phyloP scores from a whole-genome alignment of 2,329 filamentous ascomycete species.

The Acephala macrosclerotiorum region DNA sequence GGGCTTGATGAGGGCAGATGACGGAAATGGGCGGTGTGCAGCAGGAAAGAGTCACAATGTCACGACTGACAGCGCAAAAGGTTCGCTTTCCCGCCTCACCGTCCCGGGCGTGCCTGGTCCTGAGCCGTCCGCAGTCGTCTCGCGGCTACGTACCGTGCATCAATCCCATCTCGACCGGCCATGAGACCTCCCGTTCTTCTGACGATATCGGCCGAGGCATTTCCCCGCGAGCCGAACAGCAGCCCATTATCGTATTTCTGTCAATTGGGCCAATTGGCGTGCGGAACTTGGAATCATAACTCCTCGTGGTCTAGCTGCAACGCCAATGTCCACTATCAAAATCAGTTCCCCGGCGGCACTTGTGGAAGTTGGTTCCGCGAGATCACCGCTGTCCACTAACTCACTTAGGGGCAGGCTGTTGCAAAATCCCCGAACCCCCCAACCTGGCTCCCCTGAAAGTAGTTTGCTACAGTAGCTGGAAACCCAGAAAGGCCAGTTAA shows the following conservation, averaged over 20 bases:
- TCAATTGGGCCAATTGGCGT: background rate
- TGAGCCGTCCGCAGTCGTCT: background rate
- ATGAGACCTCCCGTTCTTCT: background rate
- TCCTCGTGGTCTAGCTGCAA: slow-evolving; percentile 4
- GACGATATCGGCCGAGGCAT: background rate
- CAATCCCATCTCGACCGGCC: background rate
- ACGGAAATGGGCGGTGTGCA: slow-evolving; percentile 6
- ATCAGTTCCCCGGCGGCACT: slow-evolving; percentile 35
- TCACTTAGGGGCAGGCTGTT: background rate
- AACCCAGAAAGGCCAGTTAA: background rate
- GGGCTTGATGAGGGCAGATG: background rate
- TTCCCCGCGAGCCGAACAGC: slow-evolving; percentile 1
- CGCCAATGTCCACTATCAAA: slow-evolving; percentile 3
- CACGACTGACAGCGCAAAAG: slow-evolving; percentile 1
- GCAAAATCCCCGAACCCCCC: slow-evolving; percentile 16
- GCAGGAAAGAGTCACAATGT: background rate
- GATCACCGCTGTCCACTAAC: slow-evolving; percentile 15
- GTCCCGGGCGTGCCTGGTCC: background rate
- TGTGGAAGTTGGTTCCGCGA: slow-evolving; percentile 32
- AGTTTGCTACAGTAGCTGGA: background rate
- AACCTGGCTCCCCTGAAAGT: slow-evolving; percentile 13
- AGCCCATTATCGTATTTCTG: background rate
- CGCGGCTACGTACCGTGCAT: background rate
- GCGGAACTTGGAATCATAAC: background rate
- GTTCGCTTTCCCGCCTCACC: background rate